Percentiles rank a stretch among this genome's conserved stretches.
phyloP scores from a whole-genome alignment of 176 grass and related monocot species.

The Oryza meyeriana region DNA sequence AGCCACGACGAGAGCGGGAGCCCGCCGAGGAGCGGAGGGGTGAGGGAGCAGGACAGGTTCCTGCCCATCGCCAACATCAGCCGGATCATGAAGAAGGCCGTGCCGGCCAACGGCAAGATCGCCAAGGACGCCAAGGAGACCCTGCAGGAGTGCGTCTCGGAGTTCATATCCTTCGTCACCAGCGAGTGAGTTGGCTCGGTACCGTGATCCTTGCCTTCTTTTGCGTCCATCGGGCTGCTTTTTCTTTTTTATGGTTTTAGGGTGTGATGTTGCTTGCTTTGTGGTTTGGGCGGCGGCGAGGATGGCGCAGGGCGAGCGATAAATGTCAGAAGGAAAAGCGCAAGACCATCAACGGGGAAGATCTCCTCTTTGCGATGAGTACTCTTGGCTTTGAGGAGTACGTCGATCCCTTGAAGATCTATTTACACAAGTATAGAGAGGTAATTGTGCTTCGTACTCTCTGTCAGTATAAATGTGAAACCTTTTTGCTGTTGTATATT shows the following conservation, averaged over 20 bases:
- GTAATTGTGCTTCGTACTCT: conserved; percentile 34
- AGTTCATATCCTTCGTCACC: conserved; percentile 98
- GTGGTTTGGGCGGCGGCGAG: conserved; percentile 3
- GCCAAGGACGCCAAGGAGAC: conserved; percentile 99
- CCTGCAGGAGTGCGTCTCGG: conserved; percentile 98
- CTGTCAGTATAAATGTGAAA: not conserved
- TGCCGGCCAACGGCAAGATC: conserved; percentile 98
- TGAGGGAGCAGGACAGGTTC: conserved; percentile 93
- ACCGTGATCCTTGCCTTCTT: not conserved
- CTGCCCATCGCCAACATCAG: conserved; percentile 99
- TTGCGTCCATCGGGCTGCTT: not conserved
- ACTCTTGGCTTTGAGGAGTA: conserved; percentile 98
- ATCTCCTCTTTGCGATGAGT: conserved; percentile 94
- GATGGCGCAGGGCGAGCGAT: conserved; percentile 70
- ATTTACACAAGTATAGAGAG: conserved; percentile 95
- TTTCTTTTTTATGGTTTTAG: not conserved
- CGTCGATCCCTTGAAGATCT: conserved; percentile 87
- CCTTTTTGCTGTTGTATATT: not conserved
- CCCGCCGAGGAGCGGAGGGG: conserved; percentile 38
- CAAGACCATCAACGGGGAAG: conserved; percentile 96
- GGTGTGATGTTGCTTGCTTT: not conserved
- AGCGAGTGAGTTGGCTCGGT: conserved; percentile 76
- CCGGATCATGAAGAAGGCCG: conserved; percentile 99
- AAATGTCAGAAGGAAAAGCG: conserved; percentile 99
- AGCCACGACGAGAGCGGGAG: conserved; percentile 55